phyloP scores from a whole-genome alignment of 2,329 filamentous ascomycete species.

The Dactylonectria macrodidyma region DNA sequence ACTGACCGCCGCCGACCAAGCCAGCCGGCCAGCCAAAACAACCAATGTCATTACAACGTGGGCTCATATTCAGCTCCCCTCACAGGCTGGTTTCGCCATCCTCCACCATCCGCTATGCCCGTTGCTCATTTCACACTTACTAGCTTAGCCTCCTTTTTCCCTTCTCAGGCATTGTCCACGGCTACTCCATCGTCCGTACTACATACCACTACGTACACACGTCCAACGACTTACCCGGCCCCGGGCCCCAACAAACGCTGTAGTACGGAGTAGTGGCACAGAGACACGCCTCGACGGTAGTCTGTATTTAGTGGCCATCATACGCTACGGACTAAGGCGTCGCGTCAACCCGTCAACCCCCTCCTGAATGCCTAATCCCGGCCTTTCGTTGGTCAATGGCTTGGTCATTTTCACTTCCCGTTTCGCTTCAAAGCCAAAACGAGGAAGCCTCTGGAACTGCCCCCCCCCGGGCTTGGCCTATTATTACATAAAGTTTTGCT shows the following conservation, averaged over 20 bases:
- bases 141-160: slow-evolving; percentile 17
- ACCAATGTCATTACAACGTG: neutral
- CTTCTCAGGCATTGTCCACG: slow-evolving; percentile 1
- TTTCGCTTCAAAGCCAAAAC: slow-evolving; percentile 10
- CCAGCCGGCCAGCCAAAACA: neutral
- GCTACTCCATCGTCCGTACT: neutral
- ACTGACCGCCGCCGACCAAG: neutral
- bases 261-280: slow-evolving; percentile 6
- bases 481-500: slow-evolving; percentile 46
- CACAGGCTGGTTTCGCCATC: slow-evolving; percentile 3
- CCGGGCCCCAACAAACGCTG: slow-evolving; percentile 22
- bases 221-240: slow-evolving; percentile 16
- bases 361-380: neutral
- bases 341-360: neutral
- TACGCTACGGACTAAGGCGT: slow-evolving; percentile 8
- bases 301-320: slow-evolving; percentile 14
- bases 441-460: slow-evolving; percentile 21
- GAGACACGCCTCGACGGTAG: slow-evolving; percentile 14
- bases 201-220: neutral
- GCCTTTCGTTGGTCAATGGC: slow-evolving; percentile 30
- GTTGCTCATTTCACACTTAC: slow-evolving; percentile 4
- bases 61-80: slow-evolving; percentile 17
- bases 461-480: slow-evolving; percentile 24
- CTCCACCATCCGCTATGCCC: slow-evolving; percentile 7
- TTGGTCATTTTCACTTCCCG: slow-evolving; percentile 16